Evolutionary conservation across 139 green algal species (phyloP), one percentile per base, ranked within the genome.

Genomic region (Mesostigma viride): DNA sequence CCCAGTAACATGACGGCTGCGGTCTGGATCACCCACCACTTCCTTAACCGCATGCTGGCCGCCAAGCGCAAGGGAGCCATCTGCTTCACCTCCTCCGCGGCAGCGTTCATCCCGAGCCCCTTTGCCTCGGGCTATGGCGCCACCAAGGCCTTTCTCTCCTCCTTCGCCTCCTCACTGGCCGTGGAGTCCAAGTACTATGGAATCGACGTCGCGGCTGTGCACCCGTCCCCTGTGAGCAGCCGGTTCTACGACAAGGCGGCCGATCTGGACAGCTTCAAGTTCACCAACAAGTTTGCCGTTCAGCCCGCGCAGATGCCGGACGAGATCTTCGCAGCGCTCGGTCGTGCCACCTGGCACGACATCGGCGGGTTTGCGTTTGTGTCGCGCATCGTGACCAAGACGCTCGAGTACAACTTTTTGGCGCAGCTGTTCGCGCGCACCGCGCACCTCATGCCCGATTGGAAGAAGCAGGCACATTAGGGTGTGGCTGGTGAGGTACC

Each of bases 151-250:
- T 96, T 95, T 71, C 53, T 96, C 34, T 90, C 82, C 0, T 68
- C 84, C 20, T 96, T 96, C 78, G 90, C 84, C 8, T 87, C 89
- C 14, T 87, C 79, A n/a, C 62, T 96, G 31, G 88, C 89, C 2
- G 68, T 79, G n/a, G 86, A 96, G 73, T 80, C 94, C 3, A 85
- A 86, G 67, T 83, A 81, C 2, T 73, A 84, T 35, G 90, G 90
- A 53, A 91, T 97, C 65, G 91, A 97, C 71, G 86, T 97, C 14
- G 76, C 91, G 20, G 91, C 94, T 0, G 86, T 95, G 68, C 90
- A 96, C 77, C 91, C 91, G 3, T 95, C 87, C 4, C 91, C 91
- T 1, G 90, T 97, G 26, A 86, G 86, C 5, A 89, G 86, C 22
- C 81, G 86, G 71, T 95, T 86, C 64, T 83, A 83, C 46, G 72